These are phyloP conservation scores for Paradendryphiella salina DNA, from an alignment of 2,329 filamentous ascomycete species.

Conservation along the genomic window DNA sequence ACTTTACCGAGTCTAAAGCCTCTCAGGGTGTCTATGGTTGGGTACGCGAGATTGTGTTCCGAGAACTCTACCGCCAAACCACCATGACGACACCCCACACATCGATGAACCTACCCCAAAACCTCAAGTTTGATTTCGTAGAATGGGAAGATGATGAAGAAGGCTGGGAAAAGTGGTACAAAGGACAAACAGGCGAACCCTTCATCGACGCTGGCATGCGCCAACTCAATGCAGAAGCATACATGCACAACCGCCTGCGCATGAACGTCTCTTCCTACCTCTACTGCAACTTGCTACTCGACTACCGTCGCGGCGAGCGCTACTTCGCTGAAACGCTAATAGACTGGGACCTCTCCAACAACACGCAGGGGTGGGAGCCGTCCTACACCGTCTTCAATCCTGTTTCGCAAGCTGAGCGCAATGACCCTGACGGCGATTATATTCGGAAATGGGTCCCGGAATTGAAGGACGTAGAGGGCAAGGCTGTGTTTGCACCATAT, in stretches of 20 bases:
- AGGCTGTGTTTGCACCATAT: conserved; percentile 55
- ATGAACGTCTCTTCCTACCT: conserved; percentile 57
- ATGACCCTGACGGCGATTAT: conserved; percentile 46
- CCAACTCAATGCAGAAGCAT: conserved; percentile 54
- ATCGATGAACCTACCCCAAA: conserved; percentile 56
- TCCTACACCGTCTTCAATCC: conserved; percentile 56
- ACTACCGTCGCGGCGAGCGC: conserved; percentile 55
- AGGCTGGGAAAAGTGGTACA: conserved; percentile 55
- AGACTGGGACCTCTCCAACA: conserved; percentile 55
- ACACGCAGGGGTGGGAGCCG: conserved; percentile 59
- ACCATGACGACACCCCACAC: conserved; percentile 54
- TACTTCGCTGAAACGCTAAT: conserved; percentile 57
- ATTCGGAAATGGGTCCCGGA: conserved; percentile 48
- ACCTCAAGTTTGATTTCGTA: conserved; percentile 57
- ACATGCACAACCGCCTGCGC: conserved; percentile 57
- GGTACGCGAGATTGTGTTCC: conserved; percentile 58
- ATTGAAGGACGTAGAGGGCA: conserved; percentile 48
- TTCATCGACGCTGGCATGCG: conserved; percentile 59
- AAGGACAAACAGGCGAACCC: conserved; percentile 53
- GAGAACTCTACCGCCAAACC: conserved; percentile 56
- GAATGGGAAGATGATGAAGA: conserved; percentile 57
- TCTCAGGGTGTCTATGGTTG: conserved; percentile 49
- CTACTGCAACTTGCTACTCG: conserved; percentile 54
- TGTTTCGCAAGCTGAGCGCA: conserved; percentile 45
- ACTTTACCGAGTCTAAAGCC: conserved; percentile 49